Conservation (phyloP, 768 basidiomycete species). For the Termitomyces sp. region DNA sequence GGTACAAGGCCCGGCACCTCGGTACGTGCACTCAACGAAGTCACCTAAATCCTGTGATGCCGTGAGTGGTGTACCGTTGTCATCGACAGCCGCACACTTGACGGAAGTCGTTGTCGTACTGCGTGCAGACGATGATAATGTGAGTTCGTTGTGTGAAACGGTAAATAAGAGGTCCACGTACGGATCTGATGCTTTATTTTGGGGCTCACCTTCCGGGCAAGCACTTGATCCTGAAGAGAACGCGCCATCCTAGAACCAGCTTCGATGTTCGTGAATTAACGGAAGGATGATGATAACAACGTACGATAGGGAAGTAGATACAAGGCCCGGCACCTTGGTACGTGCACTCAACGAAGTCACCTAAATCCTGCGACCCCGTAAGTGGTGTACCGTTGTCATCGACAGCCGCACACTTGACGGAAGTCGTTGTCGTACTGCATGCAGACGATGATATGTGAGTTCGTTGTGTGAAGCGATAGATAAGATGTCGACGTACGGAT, state of each 20-base stretch:
- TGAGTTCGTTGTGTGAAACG: not conserved
- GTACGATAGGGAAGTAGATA: conserved; percentile 7
- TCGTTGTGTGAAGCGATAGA: too few species aligned
- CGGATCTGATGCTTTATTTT: not conserved
- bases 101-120: not conserved
- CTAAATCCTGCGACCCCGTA: not conserved
- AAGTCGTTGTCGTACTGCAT: not conserved
- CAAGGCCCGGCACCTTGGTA: conserved; percentile 7
- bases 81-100: too few species aligned
- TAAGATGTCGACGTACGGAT: not conserved
- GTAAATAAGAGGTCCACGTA: not conserved
- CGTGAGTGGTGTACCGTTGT: too few species aligned
- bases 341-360: conserved; percentile 6
- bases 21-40: conserved; percentile 9
- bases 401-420: conserved; percentile 3
- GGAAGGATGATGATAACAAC: not conserved
- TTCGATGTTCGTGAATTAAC: not conserved
- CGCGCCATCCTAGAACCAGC: conserved; percentile 2
- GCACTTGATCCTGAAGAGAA: conserved; percentile 9
- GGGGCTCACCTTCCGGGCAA: conserved; percentile 6
- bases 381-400: conserved; percentile 8
- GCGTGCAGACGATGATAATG: not conserved
- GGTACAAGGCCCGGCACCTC: conserved; percentile 1
- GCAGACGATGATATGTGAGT: not conserved
- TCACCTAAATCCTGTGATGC: not conserved